These are phyloP conservation scores for Vicia faba DNA, from an alignment of 306 rosid genomes.

Conservation along the genomic window DNA sequence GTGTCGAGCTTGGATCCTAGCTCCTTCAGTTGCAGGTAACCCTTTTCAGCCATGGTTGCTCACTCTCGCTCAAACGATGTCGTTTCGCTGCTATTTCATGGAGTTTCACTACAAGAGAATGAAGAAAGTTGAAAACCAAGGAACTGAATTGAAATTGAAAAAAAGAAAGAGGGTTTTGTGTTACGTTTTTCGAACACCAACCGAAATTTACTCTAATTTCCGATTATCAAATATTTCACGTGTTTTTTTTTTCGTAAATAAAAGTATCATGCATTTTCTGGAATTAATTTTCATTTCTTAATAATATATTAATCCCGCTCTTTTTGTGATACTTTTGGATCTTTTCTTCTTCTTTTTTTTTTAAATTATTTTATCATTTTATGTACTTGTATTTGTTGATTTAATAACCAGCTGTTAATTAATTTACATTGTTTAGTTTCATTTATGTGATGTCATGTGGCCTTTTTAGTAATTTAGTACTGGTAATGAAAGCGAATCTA, in stretches of 20 bases:
- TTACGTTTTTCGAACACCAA: slow-evolving; percentile 46
- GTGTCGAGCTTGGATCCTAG: slow-evolving; percentile 90
- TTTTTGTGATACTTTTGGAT: neutral
- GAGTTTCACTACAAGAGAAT: neutral
- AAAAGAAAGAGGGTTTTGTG: slow-evolving; percentile 33
- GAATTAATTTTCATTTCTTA: neutral
- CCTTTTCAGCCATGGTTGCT: slow-evolving; percentile 61
- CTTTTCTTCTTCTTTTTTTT: neutral
- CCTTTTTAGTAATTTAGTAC: neutral
- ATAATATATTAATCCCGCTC: neutral
- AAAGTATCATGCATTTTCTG: neutral
- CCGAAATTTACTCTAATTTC: slow-evolving; percentile 43
- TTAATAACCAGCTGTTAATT: neutral
- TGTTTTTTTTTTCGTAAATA: slow-evolving; percentile 11
- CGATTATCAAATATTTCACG: slow-evolving; percentile 6
- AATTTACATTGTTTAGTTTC: neutral
- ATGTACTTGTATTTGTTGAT: neutral
- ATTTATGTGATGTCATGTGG: neutral
- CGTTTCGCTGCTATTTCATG: slow-evolving; percentile 51
- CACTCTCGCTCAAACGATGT: slow-evolving; percentile 36
- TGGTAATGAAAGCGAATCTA: neutral
- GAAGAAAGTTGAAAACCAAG: neutral
- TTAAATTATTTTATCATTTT: neutral
- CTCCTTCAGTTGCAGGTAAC: slow-evolving; percentile 81
- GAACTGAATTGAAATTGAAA: neutral